Base-by-base conservation (phyloP, 208 protist species). In the Leishmania arabica region DNA sequence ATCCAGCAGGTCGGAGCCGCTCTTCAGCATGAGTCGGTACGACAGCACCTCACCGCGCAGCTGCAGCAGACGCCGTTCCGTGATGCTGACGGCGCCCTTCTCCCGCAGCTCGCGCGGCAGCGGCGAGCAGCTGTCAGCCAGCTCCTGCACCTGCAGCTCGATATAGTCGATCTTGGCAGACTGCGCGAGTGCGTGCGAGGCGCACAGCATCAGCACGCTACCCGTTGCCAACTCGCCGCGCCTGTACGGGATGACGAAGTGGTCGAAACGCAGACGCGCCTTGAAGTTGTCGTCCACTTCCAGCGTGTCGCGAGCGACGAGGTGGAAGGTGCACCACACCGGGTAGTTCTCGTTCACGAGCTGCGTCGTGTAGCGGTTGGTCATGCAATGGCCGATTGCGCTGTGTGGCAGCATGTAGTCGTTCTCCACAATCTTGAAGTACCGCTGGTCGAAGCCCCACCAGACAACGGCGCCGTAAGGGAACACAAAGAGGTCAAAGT, bases 131-230 rank as follows among this genome's bases (percentile, higher is more conserved):
- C 81, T 90, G 74, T 93, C 84, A 7, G 91, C 78, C 53, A 96
- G 82, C 71, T 89, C 89, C 62, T 93, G 91, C 60, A 96, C 91
- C 85, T 93, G 90, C 21, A 93, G 64, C 71, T 96, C 92, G 5
- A 96, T 84, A 78, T 94, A 94, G 84, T 96, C 92, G 83, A 96
- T 94, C 81, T 96, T 96, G 34, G 90, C 92, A 4, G 88, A 93
- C 78, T 96, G 92, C 53, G 92, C 92, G 45, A 96, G 84, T 1
- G 92, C 92, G 81, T 96, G 92, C 4, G 89, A 89, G 31, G 81
- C 87, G 74, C 90, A 94, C n/a, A 94, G 82, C 92, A 94, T 96
- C 47, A 87, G 71, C 54, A 92, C 87, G 62, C 86, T 88, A 17
- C 85, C 84, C n/a, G 90, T 92, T n/a, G 86, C 84, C 80, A 89